phyloP scores from a whole-genome alignment of 768 basidiomycete genomes.

The Chlorophyllum brunneum region DNA sequence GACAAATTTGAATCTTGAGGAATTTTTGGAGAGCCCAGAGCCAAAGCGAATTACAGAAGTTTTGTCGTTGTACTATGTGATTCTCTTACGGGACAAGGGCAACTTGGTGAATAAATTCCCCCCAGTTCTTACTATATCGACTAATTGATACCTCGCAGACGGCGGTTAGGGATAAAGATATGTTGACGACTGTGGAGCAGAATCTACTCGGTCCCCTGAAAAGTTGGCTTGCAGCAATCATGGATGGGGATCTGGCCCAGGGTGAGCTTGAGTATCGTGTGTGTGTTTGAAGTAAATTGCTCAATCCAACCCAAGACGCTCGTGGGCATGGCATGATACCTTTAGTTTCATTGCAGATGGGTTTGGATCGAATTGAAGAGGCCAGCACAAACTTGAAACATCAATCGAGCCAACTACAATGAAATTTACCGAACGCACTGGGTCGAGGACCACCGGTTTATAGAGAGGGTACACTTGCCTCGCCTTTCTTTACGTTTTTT shows the following conservation, averaged over 20 bases:
- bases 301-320: conserved; percentile 14
- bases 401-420: no score
- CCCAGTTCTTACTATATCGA: neutral
- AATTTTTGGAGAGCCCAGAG: conserved; percentile 52
- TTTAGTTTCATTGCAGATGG: conserved; percentile 43
- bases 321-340: conserved; percentile 31
- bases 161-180: conserved; percentile 43
- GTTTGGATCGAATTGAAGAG: conserved; percentile 45
- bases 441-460: no score
- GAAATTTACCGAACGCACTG: no score
- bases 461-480: no score
- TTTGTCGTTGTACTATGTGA: conserved; percentile 64
- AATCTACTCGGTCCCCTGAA: conserved; percentile 45
- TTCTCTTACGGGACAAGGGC: conserved; percentile 51
- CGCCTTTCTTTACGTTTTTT: no score
- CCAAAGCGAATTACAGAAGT: conserved; percentile 60
- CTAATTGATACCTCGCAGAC: conserved; percentile 34
- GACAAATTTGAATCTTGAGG: neutral
- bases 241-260: conserved; percentile 1
- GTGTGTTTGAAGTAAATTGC: neutral
- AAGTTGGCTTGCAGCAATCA: conserved; percentile 31
- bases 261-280: neutral
- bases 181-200: conserved; percentile 38
- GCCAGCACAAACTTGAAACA: conserved; percentile 20
- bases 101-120: conserved; percentile 43